phyloP scores from a whole-genome alignment of 768 basidiomycete genomes.

The Leccinum aurantiacum region DNA sequence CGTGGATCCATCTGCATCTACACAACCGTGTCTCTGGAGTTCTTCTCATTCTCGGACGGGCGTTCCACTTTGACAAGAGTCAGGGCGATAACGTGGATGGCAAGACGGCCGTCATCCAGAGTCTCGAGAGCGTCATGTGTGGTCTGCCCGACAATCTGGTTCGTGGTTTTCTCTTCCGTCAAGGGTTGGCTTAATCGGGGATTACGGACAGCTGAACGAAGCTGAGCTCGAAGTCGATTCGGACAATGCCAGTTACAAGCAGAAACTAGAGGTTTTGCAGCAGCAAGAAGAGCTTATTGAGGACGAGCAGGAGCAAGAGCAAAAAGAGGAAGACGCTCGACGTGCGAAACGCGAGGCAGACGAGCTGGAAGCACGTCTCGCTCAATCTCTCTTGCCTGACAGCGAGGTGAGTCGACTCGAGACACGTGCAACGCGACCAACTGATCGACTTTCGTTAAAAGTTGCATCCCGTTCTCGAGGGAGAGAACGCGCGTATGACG shows the following conservation, averaged over 20 bases:
- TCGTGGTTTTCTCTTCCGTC: conserved; percentile 29
- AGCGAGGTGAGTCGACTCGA: conserved; percentile 61
- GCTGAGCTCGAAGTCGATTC: conserved; percentile 95
- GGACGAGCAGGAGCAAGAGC: conserved; percentile 97
- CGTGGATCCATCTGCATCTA: conserved; percentile 92
- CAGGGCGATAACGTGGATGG: conserved; percentile 76
- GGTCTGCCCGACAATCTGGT: conserved; percentile 94
- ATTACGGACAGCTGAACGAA: conserved; percentile 74
- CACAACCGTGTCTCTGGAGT: conserved; percentile 92
- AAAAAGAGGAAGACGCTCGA: conserved; percentile 91
- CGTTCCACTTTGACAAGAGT: conserved; percentile 88
- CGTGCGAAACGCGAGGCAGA: conserved; percentile 79
- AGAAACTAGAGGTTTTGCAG: conserved; percentile 96
- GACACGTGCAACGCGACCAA: background rate
- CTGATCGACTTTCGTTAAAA: conserved; percentile 25
- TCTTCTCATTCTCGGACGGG: conserved; percentile 88
- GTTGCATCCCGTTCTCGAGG: conserved; percentile 61
- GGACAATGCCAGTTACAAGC: conserved; percentile 93
- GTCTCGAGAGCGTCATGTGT: conserved; percentile 87
- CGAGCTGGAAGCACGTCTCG: conserved; percentile 75
- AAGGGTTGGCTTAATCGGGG: background rate
- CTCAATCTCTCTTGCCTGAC: conserved; percentile 82
- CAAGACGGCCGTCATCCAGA: conserved; percentile 75
- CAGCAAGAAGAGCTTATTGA: conserved; percentile 99
- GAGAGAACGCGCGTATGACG: conserved; percentile 92